Evolutionary conservation across 176 grass and related monocot genomes (phyloP).

Genomic region (Carex pumila): DNA sequence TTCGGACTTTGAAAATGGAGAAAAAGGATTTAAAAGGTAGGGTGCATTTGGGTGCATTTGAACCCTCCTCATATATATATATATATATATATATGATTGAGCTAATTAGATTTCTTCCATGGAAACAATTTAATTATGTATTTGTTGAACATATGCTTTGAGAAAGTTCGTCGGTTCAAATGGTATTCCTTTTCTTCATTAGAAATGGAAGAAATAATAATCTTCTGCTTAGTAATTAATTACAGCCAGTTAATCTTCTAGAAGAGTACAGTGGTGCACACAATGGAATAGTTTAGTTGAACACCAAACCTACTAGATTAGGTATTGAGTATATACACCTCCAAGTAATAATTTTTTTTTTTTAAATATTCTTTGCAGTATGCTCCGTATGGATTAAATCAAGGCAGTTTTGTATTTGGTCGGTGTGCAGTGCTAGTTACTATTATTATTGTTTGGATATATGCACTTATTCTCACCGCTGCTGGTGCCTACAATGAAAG

Average conservation of each 20-base stretch:
- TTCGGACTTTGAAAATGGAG: too few species aligned
- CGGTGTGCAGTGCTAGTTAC: slow-evolving; percentile 69
- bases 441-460: slow-evolving; percentile 69
- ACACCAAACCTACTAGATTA: not conserved
- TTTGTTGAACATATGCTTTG: not conserved
- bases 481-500: slow-evolving; percentile 62
- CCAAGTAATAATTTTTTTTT: not conserved
- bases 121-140: too few species aligned
- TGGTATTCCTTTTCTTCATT: not conserved
- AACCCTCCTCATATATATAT: too few species aligned
- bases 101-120: not conserved
- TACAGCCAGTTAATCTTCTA: not conserved
- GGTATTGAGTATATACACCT: not conserved
- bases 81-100: not conserved
- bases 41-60: too few species aligned
- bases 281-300: not conserved
- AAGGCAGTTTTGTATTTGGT: slow-evolving; percentile 50
- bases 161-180: not conserved
- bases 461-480: slow-evolving; percentile 75
- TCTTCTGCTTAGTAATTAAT: not conserved
- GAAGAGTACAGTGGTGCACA: not conserved
- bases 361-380: slow-evolving; percentile 36
- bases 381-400: slow-evolving; percentile 25
- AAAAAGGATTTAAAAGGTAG: too few species aligned
- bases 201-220: not conserved